Evolutionary conservation across 108 stramenopile species (phyloP).

Genomic region (Cyclostephanos tholiformis): DNA sequence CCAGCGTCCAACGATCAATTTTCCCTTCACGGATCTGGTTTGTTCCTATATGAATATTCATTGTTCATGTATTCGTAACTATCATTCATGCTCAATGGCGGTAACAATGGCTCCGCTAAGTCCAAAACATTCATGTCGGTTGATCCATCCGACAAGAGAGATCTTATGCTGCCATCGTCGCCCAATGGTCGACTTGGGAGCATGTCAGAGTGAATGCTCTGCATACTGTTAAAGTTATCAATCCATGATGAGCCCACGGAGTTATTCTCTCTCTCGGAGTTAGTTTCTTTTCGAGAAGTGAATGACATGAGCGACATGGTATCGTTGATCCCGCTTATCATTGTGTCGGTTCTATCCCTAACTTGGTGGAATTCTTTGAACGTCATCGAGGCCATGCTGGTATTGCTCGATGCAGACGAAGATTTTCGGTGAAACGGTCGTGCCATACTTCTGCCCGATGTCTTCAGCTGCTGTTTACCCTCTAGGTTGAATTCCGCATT

Average conservation of each 20-base stretch:
- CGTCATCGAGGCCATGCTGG: slow-evolving; percentile 30
- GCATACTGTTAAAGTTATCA: slow-evolving; percentile 44
- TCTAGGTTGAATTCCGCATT: slow-evolving; percentile 5
- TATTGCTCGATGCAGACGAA: slow-evolving; percentile 37
- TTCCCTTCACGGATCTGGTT: slow-evolving; percentile 4
- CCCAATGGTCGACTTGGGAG: slow-evolving; percentile 10
- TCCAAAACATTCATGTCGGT: slow-evolving; percentile 50
- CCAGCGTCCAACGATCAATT: background rate
- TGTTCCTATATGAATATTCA: background rate
- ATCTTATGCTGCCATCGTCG: slow-evolving; percentile 42
- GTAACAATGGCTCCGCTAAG: slow-evolving; percentile 46
- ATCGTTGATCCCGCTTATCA: slow-evolving; percentile 37
- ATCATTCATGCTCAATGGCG: slow-evolving; percentile 36
- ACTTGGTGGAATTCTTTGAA: slow-evolving; percentile 34
- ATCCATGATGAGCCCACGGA: slow-evolving; percentile 30
- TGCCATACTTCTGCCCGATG: slow-evolving; percentile 19
- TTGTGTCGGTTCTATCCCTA: slow-evolving; percentile 33
- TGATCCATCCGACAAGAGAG: slow-evolving; percentile 42
- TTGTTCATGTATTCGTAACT: slow-evolving; percentile 17
- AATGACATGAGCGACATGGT: slow-evolving; percentile 53
- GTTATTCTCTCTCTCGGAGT: slow-evolving; percentile 18
- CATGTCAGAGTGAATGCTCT: slow-evolving; percentile 40
- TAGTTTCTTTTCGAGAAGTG: slow-evolving; percentile 27
- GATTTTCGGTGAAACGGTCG: slow-evolving; percentile 17
- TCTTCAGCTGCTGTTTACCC: slow-evolving; percentile 9